phyloP scores from a whole-genome alignment of 2,329 filamentous ascomycete genomes.

The Periconia macrospinosa region DNA sequence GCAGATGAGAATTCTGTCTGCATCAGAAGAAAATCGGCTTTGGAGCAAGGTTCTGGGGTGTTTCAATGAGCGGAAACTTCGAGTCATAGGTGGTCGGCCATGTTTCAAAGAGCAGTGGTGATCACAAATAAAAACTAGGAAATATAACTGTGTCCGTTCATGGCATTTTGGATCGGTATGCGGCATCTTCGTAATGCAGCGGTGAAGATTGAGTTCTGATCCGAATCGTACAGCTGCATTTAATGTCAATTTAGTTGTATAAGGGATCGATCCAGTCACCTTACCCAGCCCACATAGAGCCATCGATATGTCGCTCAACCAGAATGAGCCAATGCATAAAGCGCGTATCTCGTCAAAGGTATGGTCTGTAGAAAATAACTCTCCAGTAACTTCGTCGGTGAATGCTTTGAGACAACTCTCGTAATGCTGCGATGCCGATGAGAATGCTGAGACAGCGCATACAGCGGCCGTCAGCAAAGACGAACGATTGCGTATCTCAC shows the following conservation, averaged over 20 bases:
- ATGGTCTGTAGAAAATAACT: slow-evolving; percentile 26
- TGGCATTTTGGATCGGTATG: slow-evolving; percentile 34
- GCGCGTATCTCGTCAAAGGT: slow-evolving; percentile 20
- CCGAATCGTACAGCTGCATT: slow-evolving; percentile 40
- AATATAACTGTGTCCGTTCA: slow-evolving; percentile 42
- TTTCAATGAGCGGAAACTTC: slow-evolving; percentile 34
- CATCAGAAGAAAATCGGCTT: slow-evolving; percentile 31
- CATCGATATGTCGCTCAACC: slow-evolving; percentile 21
- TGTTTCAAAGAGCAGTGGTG: slow-evolving; percentile 44
- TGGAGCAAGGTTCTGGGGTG: slow-evolving; percentile 33
- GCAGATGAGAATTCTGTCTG: slow-evolving; percentile 18
- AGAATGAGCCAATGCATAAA: slow-evolving; percentile 8
- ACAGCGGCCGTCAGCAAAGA: too few species aligned
- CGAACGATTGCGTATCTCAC: too few species aligned
- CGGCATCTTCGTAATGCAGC: slow-evolving; percentile 40
- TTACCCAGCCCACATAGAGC: slow-evolving; percentile 10
- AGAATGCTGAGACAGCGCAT: slow-evolving; percentile 25
- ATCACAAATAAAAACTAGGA: slow-evolving; percentile 45
- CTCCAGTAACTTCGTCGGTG: too few species aligned
- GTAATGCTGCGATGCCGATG: slow-evolving; percentile 35
- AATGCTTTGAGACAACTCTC: slow-evolving; percentile 22
- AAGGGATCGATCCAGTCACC: too few species aligned
- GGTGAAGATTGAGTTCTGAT: slow-evolving; percentile 43
- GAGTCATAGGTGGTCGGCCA: slow-evolving; percentile 42
- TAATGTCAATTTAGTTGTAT: too few species aligned